Evolutionary conservation across 139 green algal species (phyloP), one percentile per base, ranked within the genome.

Genomic region (Micractinium conductrix): DNA sequence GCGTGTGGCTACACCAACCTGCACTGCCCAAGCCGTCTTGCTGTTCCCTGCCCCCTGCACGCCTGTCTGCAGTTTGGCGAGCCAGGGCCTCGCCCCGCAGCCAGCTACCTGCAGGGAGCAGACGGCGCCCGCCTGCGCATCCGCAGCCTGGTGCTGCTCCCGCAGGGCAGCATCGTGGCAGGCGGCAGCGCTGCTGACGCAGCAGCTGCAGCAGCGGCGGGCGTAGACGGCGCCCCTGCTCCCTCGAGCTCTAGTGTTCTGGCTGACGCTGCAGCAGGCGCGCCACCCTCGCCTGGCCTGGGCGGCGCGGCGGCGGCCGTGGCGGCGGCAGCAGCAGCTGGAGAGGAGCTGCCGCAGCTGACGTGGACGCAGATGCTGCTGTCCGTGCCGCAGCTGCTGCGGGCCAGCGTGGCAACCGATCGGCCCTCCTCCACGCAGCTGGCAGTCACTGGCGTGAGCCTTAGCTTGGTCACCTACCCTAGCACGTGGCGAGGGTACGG

Each of bases 61-160:
- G 33, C 65, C 68, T 17, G 68, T 40, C 5, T 82, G 48, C 90
- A 93, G 82, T 50, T 78, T 19, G 89, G 84, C 14, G 85, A 91
- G 88, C 89, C 90, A 4, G 90, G 90, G 4, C 90, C 90, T 22
- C 80, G 67, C 14, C 86, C 81, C 35, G 35, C 81, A 14, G 65
- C 42, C 50, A 83, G 55, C 63, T 69, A 87, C 68, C 79, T 92
- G 24, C 65, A 86, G 53, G 90, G 89, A n/a, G 70, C 43, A 2
- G 90, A 93, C 74, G 81, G 48, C 17, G 62, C 87, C 22, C 37
- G 58, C 70, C 76, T 93, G 70, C 40, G 35, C 33, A 30, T 93
- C 2, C 76, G 90, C 22, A 78, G 70, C 45, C 45, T 92, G 48
- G 50, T 45, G 9, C 79, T 92, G 40, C 33, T 85, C 26, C 89